phyloP scores from a whole-genome alignment of 2,329 filamentous ascomycete genomes.

The Dothiorella sarmentorum region DNA sequence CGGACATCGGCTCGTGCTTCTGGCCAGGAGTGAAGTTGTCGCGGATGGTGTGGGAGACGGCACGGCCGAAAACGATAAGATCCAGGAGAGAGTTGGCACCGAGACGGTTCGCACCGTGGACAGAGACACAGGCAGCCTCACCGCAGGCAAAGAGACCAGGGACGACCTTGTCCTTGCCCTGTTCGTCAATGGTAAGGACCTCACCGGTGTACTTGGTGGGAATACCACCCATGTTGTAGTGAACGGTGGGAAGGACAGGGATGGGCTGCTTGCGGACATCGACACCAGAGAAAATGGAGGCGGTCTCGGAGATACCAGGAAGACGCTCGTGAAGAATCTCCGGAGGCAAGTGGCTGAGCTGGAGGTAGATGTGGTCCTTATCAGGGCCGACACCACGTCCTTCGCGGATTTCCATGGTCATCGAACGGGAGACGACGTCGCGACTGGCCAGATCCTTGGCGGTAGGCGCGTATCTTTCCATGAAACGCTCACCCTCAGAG shows the following conservation, averaged over 20 bases:
- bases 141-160: constrained; percentile 94
- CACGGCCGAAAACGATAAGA: constrained; percentile 95
- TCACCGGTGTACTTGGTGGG: constrained; percentile 97
- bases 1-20: constrained; percentile 72
- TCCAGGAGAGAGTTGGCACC: constrained; percentile 98
- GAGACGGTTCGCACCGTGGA: constrained; percentile 96
- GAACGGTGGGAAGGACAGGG: constrained; percentile 90
- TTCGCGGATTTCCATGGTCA: constrained; percentile 97
- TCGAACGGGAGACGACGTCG: constrained; percentile 94
- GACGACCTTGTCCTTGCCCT: constrained; percentile 87
- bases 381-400: constrained; percentile 95
- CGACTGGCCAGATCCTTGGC: constrained; percentile 96
- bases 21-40: constrained; percentile 86
- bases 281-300: constrained; percentile 93
- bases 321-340: constrained; percentile 94
- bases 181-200: constrained; percentile 81
- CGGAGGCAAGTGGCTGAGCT: constrained; percentile 89
- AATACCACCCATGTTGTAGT: constrained; percentile 99
- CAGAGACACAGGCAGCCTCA: constrained; percentile 95
- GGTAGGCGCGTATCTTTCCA: constrained; percentile 97
- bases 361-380: constrained; percentile 98
- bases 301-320: constrained; percentile 97
- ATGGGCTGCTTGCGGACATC: constrained; percentile 97
- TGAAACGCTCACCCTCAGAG: constrained; percentile 97
- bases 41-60: constrained; percentile 93